Percentiles rank a stretch among this genome's conserved stretches.
phyloP scores from a whole-genome alignment of 805 yeast genomes.

The Starmerella vitae region DNA sequence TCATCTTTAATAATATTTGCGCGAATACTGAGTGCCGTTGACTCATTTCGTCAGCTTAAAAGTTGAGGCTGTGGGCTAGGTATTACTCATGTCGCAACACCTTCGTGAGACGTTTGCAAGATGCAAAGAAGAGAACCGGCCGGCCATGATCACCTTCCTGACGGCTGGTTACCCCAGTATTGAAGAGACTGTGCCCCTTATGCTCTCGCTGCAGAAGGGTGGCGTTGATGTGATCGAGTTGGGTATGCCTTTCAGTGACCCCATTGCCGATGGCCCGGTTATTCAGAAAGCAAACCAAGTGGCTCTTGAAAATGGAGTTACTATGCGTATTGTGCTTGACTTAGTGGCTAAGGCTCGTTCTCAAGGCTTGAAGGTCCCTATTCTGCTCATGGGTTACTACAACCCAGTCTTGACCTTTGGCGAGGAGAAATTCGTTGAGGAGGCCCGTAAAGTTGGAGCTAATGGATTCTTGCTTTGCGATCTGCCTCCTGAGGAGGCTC shows the following conservation, averaged over 20 bases:
- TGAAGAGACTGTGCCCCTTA: constrained; percentile 74
- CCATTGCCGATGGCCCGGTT: constrained; percentile 97
- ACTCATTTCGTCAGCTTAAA: no score
- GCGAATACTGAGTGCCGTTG: no score
- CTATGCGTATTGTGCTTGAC: constrained; percentile 54
- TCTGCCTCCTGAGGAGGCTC: constrained; percentile 95
- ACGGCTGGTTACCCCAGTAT: constrained; percentile 90
- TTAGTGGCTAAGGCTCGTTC: constrained; percentile 62
- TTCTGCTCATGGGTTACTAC: constrained; percentile 93
- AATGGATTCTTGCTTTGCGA: constrained; percentile 92
- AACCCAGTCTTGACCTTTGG: constrained; percentile 87
- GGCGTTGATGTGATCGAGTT: constrained; percentile 92
- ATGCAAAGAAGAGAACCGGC: constrained; percentile 54
- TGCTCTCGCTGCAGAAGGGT: constrained; percentile 82
- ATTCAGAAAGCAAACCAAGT: constrained; percentile 69
- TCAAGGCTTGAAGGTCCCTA: constrained; percentile 76
- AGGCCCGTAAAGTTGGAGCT: constrained; percentile 78
- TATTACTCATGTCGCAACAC: constrained; percentile 36
- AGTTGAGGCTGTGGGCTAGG: no score
- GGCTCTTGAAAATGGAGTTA: constrained; percentile 76
- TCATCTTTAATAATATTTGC: no score
- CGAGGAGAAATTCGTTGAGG: constrained; percentile 66
- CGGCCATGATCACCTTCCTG: constrained; percentile 79
- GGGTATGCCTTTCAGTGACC: constrained; percentile 95
- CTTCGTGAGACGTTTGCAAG: constrained; percentile 46